Conservation (phyloP, 495 filamentous ascomycete genomes). For the Daldinia loculata region DNA sequence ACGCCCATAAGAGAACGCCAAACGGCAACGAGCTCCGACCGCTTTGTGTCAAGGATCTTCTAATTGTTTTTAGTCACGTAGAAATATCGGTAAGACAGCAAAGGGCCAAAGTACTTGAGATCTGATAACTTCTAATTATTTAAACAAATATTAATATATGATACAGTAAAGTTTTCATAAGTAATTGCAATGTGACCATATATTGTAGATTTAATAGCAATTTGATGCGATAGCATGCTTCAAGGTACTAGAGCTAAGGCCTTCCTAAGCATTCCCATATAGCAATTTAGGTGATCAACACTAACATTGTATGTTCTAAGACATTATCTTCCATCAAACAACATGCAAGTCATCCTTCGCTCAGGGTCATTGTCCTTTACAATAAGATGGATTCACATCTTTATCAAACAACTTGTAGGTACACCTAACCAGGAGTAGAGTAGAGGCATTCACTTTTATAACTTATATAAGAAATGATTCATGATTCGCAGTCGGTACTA, state of each 20-base stretch:
- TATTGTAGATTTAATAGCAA: background rate
- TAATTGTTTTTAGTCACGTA: no score
- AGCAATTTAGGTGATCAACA: background rate
- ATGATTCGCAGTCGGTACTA: background rate
- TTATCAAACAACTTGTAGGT: background rate
- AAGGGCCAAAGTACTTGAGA: no score
- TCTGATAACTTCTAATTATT: no score
- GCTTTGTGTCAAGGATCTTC: background rate
- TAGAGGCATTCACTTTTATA: background rate
- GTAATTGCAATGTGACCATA: background rate
- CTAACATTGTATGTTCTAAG: background rate
- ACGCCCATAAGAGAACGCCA: no score
- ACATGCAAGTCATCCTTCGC: background rate
- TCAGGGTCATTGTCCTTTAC: background rate
- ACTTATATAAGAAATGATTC: background rate
- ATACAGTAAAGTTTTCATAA: no score
- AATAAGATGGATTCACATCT: background rate
- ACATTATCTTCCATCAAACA: background rate
- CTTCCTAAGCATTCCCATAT: background rate
- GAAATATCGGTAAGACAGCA: no score
- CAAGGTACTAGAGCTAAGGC: background rate
- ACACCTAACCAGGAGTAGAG: background rate
- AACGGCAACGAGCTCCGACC: conserved; percentile 11
- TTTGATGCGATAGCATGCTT: background rate
- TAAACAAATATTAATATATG: no score